Conservation (phyloP, 2,329 filamentous ascomycete genomes). For the Penicillium psychrosexuale region DNA sequence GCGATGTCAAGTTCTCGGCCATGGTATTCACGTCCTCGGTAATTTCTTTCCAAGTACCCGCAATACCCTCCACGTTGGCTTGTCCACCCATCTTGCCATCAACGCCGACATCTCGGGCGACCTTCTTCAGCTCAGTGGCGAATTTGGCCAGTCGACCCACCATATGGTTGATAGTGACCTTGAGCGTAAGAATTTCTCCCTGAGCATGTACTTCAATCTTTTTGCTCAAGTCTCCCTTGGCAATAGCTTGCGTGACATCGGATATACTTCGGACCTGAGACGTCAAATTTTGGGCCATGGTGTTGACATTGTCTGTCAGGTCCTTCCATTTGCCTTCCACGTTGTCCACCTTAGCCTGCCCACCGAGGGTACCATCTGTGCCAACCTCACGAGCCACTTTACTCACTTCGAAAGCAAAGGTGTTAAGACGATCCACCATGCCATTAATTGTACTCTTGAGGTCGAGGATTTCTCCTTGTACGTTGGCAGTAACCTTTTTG, state of each 20-base stretch:
- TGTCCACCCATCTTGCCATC: slow-evolving; percentile 99
- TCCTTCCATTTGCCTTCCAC: slow-evolving; percentile 67
- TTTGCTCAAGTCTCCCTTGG: slow-evolving; percentile 91
- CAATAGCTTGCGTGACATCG: slow-evolving; percentile 89
- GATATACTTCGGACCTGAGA: slow-evolving; percentile 82
- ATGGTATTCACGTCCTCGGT: slow-evolving; percentile 96
- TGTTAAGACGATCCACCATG: slow-evolving; percentile 64
- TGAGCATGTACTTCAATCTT: slow-evolving; percentile 94
- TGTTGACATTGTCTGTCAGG: slow-evolving; percentile 65
- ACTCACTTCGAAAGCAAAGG: slow-evolving; percentile 64
- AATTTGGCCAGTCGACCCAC: slow-evolving; percentile 92
- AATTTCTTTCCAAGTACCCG: slow-evolving; percentile 96
- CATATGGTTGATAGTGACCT: slow-evolving; percentile 99
- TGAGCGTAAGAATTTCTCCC: slow-evolving; percentile 88
- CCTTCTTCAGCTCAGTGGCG: slow-evolving; percentile 91
- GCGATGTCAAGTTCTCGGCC: slow-evolving; percentile 81
- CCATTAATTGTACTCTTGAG: slow-evolving; percentile 84
- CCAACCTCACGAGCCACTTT: slow-evolving; percentile 64
- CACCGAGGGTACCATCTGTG: slow-evolving; percentile 62
- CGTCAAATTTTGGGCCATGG: slow-evolving; percentile 64
- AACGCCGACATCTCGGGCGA: slow-evolving; percentile 93
- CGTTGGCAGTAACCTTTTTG: slow-evolving; percentile 92
- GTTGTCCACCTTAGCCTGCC: slow-evolving; percentile 62
- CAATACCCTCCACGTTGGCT: slow-evolving; percentile 87
- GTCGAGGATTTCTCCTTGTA: slow-evolving; percentile 88